phyloP scores from a whole-genome alignment of 345 rosid species.

The Angophora floribunda region DNA sequence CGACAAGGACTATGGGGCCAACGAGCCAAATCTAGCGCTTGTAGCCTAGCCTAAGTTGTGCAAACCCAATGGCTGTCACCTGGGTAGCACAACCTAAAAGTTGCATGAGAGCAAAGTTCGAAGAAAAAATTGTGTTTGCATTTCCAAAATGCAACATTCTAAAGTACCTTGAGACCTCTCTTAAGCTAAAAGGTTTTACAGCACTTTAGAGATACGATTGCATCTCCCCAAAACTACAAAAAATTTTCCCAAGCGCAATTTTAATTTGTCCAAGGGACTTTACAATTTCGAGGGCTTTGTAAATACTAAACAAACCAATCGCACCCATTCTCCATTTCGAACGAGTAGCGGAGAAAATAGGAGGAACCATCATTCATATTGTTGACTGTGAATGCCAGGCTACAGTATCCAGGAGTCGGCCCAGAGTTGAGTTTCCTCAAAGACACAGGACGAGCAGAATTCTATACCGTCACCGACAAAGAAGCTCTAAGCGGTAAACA shows the following conservation, averaged over 20 bases:
- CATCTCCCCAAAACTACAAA: neutral
- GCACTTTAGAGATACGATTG: neutral
- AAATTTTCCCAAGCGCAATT: rapidly evolving
- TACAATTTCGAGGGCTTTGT: too few relatives aligned
- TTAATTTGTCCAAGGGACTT: too few relatives aligned
- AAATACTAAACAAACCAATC: too few relatives aligned
- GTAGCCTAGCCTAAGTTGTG: too few relatives aligned
- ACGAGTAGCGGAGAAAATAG: neutral
- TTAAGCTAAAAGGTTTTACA: too few relatives aligned
- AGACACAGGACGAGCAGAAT: conserved; percentile 62
- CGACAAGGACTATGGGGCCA: rapidly evolving
- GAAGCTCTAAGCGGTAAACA: conserved; percentile 67
- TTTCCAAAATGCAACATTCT: rapidly evolving
- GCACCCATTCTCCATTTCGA: neutral
- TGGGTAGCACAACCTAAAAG: rapidly evolving
- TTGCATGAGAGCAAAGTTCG: too few relatives aligned
- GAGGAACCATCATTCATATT: neutral
- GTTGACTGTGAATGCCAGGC: conserved; percentile 9
- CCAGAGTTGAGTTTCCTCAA: conserved; percentile 72
- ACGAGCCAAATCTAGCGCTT: too few relatives aligned
- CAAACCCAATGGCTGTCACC: too few relatives aligned
- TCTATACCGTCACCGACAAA: conserved; percentile 48
- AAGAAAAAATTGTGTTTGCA: too few relatives aligned
- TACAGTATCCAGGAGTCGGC: conserved; percentile 77
- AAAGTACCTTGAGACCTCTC: rapidly evolving